Base-by-base conservation (phyloP, 345 rosid species). In the Capsella bursapastoris region DNA sequence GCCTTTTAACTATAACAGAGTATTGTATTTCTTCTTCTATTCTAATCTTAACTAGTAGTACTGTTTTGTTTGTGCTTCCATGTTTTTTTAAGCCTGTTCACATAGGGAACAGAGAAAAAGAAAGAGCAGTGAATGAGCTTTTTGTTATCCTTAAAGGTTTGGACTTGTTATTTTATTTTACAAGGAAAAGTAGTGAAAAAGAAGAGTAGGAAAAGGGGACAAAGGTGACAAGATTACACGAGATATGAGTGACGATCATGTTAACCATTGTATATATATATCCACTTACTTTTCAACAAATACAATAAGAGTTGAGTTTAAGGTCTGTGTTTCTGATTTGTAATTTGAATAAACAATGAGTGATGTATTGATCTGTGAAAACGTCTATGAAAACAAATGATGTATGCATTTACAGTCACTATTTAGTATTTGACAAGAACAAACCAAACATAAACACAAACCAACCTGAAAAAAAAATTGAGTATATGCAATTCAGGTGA, bases 221-320 rank as follows among this genome's bases (percentile, higher is more conserved):
- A 65, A 14, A 50, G 67, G 63, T 75, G 73, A 75, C 79, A 60
- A 75, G 79, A 75, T 67, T 75, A 75, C 79, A 59, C 73, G 64
- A 74, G 28, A 56, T 35, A 35, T 41, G 69, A 60, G 13, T 62
- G 29, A 61, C 59, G 41, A 52, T 25, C 63, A 72, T 72, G 70
- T 63, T 72, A 72, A 22, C 40, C 48, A 6, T 40, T 40, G 45
- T 27, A 16, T 50, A 1, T 64, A 22, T 41, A 14, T 56, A 18
- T 64, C 48, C 56, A 44, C 31, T 32, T 32, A 6, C 35, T 28
- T 62, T 43, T 41, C 14, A 35, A 29, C 37, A 51, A 48, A 18
- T 18, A 18, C 18, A 22, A 22, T 22, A 22, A 22, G 25, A 22
- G 25, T 22, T 22, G 25, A 22, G 25, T 22, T 22, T 22, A 22